A percentile compares a stretch with the other conserved stretches of the same genome.
Evolutionary conservation across 176 grass and related monocot species (phyloP).

Genomic region (Aegilops bicornis): DNA sequence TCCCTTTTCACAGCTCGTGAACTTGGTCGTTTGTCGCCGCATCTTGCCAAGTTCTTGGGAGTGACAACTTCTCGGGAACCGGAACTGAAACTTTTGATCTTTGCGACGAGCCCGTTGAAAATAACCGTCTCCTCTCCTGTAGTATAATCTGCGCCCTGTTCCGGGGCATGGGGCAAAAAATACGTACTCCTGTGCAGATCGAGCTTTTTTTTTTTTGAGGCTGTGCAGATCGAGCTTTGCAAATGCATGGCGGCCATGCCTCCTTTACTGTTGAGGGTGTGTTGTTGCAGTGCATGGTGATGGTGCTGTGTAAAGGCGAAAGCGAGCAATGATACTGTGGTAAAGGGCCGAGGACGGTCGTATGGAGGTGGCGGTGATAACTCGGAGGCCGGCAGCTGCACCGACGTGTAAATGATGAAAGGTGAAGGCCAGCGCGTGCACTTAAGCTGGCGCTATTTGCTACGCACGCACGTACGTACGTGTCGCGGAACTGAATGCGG

Average conservation of each 20-base stretch:
- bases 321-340: not conserved
- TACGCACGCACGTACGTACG: not conserved
- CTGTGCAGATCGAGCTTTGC: not conserved
- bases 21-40: not conserved
- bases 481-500: not conserved
- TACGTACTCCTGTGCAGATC: not conserved
- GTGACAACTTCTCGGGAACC: not conserved
- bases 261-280: not conserved
- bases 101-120: not conserved
- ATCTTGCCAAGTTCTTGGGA: not conserved
- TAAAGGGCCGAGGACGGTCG: not conserved
- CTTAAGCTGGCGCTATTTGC: not conserved
- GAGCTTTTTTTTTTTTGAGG: not conserved
- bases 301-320: slow-evolving; percentile 9
- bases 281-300: not conserved
- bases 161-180: too few relatives aligned
- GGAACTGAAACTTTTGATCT: not conserved
- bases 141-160: too few relatives aligned
- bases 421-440: slow-evolving; percentile 8
- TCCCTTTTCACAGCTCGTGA: too few relatives aligned
- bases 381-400: slow-evolving; percentile 19
- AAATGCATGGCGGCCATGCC: not conserved
- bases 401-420: slow-evolving; percentile 29
- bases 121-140: too few relatives aligned
- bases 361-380: not conserved